phyloP scores from a whole-genome alignment of 2,329 filamentous ascomycete species.

The Amesomyces nigricolor region DNA sequence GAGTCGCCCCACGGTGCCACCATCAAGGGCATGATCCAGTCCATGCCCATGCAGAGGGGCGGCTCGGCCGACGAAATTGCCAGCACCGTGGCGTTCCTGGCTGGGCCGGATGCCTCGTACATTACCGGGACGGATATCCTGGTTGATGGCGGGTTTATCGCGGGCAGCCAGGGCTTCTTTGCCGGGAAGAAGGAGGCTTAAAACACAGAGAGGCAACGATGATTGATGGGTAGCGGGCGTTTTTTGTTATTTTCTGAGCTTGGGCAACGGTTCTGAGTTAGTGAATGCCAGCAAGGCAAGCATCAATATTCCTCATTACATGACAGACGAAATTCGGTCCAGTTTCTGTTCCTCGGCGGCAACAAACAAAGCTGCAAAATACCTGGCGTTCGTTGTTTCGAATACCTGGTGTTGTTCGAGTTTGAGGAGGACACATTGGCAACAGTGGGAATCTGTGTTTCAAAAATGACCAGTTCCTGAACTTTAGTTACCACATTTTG shows the following conservation, averaged over 20 bases:
- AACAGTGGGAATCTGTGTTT: no score
- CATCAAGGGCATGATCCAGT: conserved; percentile 13
- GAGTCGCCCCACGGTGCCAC: conserved; percentile 3
- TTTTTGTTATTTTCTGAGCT: no score
- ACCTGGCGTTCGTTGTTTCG: no score
- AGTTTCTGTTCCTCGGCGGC: no score
- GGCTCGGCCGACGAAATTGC: conserved; percentile 21
- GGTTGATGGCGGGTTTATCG: conserved; percentile 19
- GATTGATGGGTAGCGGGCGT: not conserved
- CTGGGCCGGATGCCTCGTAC: conserved; percentile 18
- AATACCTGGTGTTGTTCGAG: no score
- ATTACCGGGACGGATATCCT: conserved; percentile 18
- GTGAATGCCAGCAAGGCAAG: no score
- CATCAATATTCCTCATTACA: no score
- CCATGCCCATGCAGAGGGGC: conserved; percentile 13
- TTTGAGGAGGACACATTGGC: no score
- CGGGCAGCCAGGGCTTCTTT: not conserved
- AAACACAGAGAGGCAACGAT: not conserved
- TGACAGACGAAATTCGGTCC: no score
- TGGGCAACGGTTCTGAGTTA: no score
- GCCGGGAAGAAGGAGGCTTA: not conserved
- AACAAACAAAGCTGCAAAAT: no score
- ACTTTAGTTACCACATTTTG: no score
- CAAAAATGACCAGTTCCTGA: not conserved
- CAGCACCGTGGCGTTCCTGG: conserved; percentile 16